Evolutionary conservation across 352 stramenopile genomes (phyloP).

Genomic region (Blastocystis sp.): DNA sequence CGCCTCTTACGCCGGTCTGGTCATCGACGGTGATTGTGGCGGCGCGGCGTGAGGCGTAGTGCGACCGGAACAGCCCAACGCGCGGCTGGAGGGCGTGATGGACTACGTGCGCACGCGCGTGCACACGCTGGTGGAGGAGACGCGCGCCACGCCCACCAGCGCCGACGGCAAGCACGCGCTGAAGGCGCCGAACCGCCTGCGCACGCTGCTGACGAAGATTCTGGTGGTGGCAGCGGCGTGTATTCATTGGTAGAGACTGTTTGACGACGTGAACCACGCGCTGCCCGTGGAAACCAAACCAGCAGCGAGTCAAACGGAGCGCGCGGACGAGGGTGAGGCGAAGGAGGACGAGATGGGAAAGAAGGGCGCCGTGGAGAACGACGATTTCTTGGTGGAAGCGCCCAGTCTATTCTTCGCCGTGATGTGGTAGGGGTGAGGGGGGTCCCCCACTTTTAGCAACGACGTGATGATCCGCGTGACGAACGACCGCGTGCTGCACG

Average conservation of each 20-base stretch:
- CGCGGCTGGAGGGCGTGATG: conserved; percentile 29
- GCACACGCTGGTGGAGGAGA: background rate
- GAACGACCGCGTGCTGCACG: conserved; percentile 21
- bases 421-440: background rate
- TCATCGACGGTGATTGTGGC: background rate
- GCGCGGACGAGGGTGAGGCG: background rate
- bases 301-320: background rate
- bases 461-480: conserved; percentile 21
- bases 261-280: conserved; percentile 29
- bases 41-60: background rate
- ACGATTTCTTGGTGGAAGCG: conserved; percentile 19
- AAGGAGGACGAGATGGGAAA: background rate
- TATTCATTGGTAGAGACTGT: conserved; percentile 9
- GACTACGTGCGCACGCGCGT: conserved; percentile 2
- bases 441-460: background rate
- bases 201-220: conserved; percentile 10
- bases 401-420: conserved; percentile 38
- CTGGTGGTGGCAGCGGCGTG: background rate
- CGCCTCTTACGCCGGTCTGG: background rate
- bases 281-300: conserved; percentile 21
- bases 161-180: background rate
- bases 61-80: background rate
- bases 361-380: background rate
- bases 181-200: conserved; percentile 4
- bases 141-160: background rate